Evolutionary conservation across 2,329 filamentous ascomycete genomes (phyloP), one percentile per base, ranked within the genome.

Genomic region (Albifimbria verrucaria): DNA sequence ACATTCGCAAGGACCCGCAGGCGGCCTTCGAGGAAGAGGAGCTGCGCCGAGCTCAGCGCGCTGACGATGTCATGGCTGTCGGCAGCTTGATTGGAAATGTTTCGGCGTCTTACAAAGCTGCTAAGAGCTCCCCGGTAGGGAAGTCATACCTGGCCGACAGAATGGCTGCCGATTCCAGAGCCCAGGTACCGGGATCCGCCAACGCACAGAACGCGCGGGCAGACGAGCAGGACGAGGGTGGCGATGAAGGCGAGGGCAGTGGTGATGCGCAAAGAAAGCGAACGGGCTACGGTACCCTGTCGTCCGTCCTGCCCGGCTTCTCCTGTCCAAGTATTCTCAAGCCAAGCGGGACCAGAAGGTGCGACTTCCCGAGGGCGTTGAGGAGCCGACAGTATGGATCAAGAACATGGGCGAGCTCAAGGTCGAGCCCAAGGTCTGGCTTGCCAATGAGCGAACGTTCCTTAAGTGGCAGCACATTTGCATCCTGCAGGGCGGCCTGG

Each of bases 401-500:
- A 99, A 99, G 77, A 95, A 99, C 72, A 83, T 88, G 28, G 93
- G 94, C 3, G 89, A 92, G 32, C 82, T 97, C 59, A 89, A 92
- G 67, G 91, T 99, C 53, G 94, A 99, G 75, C 92, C 91, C 56
- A 99, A 99, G 73, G 93, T 99, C 25, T 99, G 94, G 93, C 86
- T 99, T 53, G 94, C 94, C 51, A 99, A 99, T 72, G 93, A 99
- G 74, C 88, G 94, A 56, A 99, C 94, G 0, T 99, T 97, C 68
- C 87, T 99, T 71, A 97, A 97, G 72, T 99, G 94, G 94, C 90
- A 97, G 76, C 92, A 97, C 70, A 92, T 99, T 64, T 88, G 86
- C 56, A 85, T 99, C 48, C 79, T 99, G 15, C 85, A 99, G 22
- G 92, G 92, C 36, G 86, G 87, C 21, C 74, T 99, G 25, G 90